These are phyloP conservation scores for Backusella morwellensis DNA, from an alignment of 192 early-diverging fungal genomes.

Conservation along the genomic window DNA sequence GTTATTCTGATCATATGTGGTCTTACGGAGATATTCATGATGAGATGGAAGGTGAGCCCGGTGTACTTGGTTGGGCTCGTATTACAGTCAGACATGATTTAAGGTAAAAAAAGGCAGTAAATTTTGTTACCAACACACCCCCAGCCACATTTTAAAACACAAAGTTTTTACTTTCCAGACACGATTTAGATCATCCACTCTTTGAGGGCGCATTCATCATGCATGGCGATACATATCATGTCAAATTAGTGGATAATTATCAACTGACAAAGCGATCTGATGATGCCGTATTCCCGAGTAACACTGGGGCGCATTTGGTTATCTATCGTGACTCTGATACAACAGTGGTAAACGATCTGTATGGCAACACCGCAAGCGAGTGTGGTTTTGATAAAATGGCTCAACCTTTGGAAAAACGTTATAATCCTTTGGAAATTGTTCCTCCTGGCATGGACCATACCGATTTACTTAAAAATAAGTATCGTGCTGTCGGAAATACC, in stretches of 20 bases:
- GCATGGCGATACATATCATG: slow-evolving; percentile 54
- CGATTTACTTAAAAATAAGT: not conserved
- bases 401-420: slow-evolving; percentile 6
- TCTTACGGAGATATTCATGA: not conserved
- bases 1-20: slow-evolving; percentile 12
- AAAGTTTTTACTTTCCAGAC: not conserved
- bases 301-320: slow-evolving; percentile 16
- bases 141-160: not conserved
- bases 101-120: slow-evolving; percentile 9
- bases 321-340: slow-evolving; percentile 31
- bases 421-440: not conserved
- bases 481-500: not conserved
- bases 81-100: slow-evolving; percentile 44
- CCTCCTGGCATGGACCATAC: not conserved
- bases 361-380: not conserved
- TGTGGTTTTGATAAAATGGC: slow-evolving; percentile 18
- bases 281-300: slow-evolving; percentile 38
- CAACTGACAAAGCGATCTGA: slow-evolving; percentile 48
- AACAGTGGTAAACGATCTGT: not conserved
- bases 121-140: not conserved
- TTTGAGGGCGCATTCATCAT: slow-evolving; percentile 61
- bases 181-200: slow-evolving; percentile 27
- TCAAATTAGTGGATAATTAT: slow-evolving; percentile 56
- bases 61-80: slow-evolving; percentile 44
- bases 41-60: not conserved